Base-by-base conservation (phyloP, 2,329 filamentous ascomycete genomes). In the Aspergillus texensis region DNA sequence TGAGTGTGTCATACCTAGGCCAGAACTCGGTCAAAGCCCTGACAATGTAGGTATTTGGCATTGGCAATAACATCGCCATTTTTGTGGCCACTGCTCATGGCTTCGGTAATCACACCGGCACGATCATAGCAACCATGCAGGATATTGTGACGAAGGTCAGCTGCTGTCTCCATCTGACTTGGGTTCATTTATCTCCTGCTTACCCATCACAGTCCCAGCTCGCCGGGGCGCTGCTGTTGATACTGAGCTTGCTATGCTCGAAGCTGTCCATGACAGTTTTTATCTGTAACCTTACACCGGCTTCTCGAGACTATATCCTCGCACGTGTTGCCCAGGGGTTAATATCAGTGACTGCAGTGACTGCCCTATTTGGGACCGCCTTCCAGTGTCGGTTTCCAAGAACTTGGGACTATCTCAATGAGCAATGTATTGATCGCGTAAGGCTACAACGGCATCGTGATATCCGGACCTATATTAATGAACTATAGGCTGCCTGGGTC, bases 191-290 rank as follows among this genome's bases (percentile, higher is more conserved):
- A 16, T 11, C 39, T 12, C 21, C 16, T 45, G 52, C 39, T 57
- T 11, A 32, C 48, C 32, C 10, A 41, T 19, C 54, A 30, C 41
- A 70, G 65, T 63, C 67, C 32, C 69, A 70, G 28, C 71, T 65
- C 32, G 65, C 69, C 9, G 67, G 61, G 16, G 60, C 62, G 30
- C 52, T 71, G 57, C 53, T 72, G 2, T 70, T 67, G 36, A 60
- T 67, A n/a, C 28, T 64, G 28, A 70, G 69, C 43, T 43, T 72
- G 8, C 45, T 56, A 9, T 61, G 69, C 52, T 72, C 70, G 4
- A 71, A 71, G 50, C 36, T 71, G 48, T 69, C 70, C 12, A 62
- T 72, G 53, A 63, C 64, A 4, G 36, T 61, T 6, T 72, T 72
- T 36, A 68, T 71, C 21, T 57, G 63, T 11, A 65, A 54, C 53